Evolutionary conservation across 2,329 filamentous ascomycete species (phyloP).

Genomic region (Bipolaris victoriae): DNA sequence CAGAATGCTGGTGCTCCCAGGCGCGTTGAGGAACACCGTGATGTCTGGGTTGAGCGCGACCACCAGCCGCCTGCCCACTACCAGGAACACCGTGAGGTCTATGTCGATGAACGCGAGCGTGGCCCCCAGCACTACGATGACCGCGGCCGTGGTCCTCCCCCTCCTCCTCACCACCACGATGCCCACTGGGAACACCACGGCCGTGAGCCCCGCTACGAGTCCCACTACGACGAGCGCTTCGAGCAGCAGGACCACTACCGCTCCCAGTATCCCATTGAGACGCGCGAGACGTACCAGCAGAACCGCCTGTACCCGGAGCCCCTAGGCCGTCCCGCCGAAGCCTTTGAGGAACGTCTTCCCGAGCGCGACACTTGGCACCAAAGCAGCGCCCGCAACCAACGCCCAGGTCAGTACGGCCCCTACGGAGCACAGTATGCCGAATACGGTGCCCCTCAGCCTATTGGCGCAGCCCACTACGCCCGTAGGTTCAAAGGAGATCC

Average conservation of each 20-base stretch:
- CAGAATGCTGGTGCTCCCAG: constrained; percentile 30
- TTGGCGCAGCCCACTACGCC: constrained; percentile 38
- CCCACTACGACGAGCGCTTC: constrained; percentile 31
- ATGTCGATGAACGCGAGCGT: constrained; percentile 27
- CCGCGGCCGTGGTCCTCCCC: constrained; percentile 19
- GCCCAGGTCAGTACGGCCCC: constrained; percentile 21
- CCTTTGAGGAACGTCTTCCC: constrained; percentile 46
- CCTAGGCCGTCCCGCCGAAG: constrained; percentile 41
- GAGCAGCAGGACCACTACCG: constrained; percentile 29
- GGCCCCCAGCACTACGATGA: constrained; percentile 35
- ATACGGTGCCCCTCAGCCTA: constrained; percentile 41
- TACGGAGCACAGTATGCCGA: constrained; percentile 38
- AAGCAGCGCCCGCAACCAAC: constrained; percentile 24
- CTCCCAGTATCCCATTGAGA: constrained; percentile 27
- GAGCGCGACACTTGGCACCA: constrained; percentile 46
- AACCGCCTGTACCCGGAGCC: constrained; percentile 27
- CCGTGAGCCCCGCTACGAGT: constrained; percentile 21
- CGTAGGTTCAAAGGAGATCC: constrained; percentile 44
- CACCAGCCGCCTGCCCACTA: constrained; percentile 32
- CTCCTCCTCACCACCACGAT: constrained; percentile 16
- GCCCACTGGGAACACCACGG: constrained; percentile 28
- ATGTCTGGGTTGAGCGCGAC: constrained; percentile 38
- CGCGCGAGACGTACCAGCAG: constrained; percentile 12
- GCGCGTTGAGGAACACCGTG: constrained; percentile 39
- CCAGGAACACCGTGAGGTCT: constrained; percentile 36